phyloP scores from a whole-genome alignment of 495 filamentous ascomycete genomes.

The Paragyromitra xinjiangensis region DNA sequence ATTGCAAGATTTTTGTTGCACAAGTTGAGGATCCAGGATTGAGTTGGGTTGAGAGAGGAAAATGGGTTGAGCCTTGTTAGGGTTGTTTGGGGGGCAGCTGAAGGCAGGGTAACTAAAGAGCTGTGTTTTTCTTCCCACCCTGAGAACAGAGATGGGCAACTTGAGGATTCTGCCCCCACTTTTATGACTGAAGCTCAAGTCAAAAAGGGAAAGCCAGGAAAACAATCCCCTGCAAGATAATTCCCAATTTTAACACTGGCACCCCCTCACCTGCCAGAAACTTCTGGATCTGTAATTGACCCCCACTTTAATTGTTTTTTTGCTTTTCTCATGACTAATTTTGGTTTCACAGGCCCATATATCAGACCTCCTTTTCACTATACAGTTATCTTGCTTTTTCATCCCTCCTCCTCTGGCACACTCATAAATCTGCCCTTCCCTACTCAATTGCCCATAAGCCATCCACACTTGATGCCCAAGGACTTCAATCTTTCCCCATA shows the following conservation, averaged over 20 bases:
- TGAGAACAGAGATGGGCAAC: background rate
- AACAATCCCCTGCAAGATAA: no score
- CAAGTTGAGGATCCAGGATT: constrained; percentile 10
- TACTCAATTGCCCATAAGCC: background rate
- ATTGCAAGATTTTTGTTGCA: constrained; percentile 30
- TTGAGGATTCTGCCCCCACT: constrained; percentile 4
- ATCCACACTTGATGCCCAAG: background rate
- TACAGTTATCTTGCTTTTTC: background rate
- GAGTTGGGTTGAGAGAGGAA: background rate
- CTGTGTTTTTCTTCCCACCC: background rate
- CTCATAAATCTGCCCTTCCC: background rate
- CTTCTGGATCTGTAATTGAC: background rate
- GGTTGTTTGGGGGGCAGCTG: no score
- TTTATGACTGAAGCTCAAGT: background rate
- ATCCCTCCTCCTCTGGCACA: background rate
- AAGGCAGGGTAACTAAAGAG: constrained; percentile 3
- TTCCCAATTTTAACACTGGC: no score
- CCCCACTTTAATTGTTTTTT: background rate
- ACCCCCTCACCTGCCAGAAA: background rate
- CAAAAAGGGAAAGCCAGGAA: no score
- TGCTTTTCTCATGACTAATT: constrained; percentile 13
- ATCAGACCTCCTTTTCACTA: background rate
- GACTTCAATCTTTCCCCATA: constrained; percentile 3
- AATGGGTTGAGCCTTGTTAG: background rate
- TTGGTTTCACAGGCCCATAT: background rate